phyloP scores from a whole-genome alignment of 2,329 filamentous ascomycete genomes.

The Capronia americana region DNA sequence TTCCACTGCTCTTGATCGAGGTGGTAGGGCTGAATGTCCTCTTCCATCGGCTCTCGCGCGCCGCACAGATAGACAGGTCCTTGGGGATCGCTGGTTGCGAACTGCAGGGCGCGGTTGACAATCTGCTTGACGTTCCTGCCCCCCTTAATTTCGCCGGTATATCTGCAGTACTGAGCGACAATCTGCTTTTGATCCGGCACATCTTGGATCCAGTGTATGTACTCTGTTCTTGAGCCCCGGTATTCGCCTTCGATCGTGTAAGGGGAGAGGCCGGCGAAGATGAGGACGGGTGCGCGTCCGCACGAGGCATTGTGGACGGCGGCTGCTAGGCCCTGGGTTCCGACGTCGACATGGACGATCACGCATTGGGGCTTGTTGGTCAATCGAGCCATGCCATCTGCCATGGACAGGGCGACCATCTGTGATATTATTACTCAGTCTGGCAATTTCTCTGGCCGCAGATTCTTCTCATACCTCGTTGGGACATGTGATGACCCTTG shows the following conservation, averaged over 20 bases:
- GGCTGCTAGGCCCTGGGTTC: constrained; percentile 77
- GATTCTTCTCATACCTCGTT: constrained; percentile 66
- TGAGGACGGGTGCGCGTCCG: constrained; percentile 74
- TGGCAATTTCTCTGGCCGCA: not conserved
- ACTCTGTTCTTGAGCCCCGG: constrained; percentile 78
- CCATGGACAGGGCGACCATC: constrained; percentile 87
- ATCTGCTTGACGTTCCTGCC: constrained; percentile 88
- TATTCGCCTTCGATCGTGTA: constrained; percentile 80
- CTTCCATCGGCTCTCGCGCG: constrained; percentile 82
- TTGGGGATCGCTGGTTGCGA: constrained; percentile 76
- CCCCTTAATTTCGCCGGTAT: constrained; percentile 80
- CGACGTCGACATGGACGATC: constrained; percentile 81
- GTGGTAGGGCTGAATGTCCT: constrained; percentile 76
- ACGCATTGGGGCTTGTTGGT: constrained; percentile 77
- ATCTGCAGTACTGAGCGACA: constrained; percentile 83
- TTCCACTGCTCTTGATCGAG: constrained; percentile 74
- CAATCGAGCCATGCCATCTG: constrained; percentile 77
- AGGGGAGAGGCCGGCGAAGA: constrained; percentile 79
- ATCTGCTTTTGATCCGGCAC: constrained; percentile 83
- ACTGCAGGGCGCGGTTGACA: constrained; percentile 82
- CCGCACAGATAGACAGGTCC: constrained; percentile 82
- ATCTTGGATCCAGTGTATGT: constrained; percentile 87
- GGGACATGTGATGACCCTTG: constrained; percentile 77
- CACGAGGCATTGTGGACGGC: constrained; percentile 80
- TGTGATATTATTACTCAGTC: constrained; percentile 51